Conservation (phyloP, 2,329 filamentous ascomycete species). For the Parastagonospora avenae region DNA sequence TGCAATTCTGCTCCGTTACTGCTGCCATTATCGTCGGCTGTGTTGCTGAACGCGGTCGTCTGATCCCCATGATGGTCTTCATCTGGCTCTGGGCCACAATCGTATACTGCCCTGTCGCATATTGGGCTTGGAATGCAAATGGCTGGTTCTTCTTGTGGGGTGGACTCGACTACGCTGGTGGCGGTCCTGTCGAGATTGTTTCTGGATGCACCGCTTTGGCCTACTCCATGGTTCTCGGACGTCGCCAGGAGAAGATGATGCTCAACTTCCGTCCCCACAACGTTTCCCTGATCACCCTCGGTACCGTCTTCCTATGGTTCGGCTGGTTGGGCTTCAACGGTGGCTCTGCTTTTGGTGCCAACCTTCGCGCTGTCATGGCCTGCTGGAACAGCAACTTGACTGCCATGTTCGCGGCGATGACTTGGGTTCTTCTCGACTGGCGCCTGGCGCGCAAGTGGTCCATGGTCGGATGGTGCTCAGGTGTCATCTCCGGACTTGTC, state of each 20-base stretch:
- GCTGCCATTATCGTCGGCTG: slow-evolving; percentile 89
- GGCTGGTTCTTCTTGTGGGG: slow-evolving; percentile 92
- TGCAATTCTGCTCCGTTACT: slow-evolving; percentile 97
- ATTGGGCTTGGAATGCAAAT: slow-evolving; percentile 95
- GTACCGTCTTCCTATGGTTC: slow-evolving; percentile 95
- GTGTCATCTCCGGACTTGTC: slow-evolving; percentile 83
- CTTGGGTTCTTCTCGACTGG: slow-evolving; percentile 96
- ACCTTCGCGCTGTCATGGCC: slow-evolving; percentile 91
- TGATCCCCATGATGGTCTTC: slow-evolving; percentile 94
- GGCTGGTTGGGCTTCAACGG: slow-evolving; percentile 99
- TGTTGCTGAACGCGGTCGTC: slow-evolving; percentile 89
- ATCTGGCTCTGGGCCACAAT: slow-evolving; percentile 95
- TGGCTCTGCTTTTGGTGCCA: slow-evolving; percentile 90
- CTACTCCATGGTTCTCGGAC: slow-evolving; percentile 93
- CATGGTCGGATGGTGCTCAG: slow-evolving; percentile 91
- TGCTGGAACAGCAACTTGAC: slow-evolving; percentile 98
- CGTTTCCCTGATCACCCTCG: slow-evolving; percentile 94
- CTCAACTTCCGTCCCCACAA: slow-evolving; percentile 99
- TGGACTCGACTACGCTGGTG: slow-evolving; percentile 94
- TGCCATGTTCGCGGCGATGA: slow-evolving; percentile 87
- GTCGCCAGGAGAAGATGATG: slow-evolving; percentile 99
- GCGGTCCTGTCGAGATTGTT: slow-evolving; percentile 94
- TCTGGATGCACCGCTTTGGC: slow-evolving; percentile 92
- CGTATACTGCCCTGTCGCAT: slow-evolving; percentile 95
- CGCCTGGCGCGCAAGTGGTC: slow-evolving; percentile 94